Evolutionary conservation across 305 asterid genomes (phyloP).

Genomic region (Withania somnifera): DNA sequence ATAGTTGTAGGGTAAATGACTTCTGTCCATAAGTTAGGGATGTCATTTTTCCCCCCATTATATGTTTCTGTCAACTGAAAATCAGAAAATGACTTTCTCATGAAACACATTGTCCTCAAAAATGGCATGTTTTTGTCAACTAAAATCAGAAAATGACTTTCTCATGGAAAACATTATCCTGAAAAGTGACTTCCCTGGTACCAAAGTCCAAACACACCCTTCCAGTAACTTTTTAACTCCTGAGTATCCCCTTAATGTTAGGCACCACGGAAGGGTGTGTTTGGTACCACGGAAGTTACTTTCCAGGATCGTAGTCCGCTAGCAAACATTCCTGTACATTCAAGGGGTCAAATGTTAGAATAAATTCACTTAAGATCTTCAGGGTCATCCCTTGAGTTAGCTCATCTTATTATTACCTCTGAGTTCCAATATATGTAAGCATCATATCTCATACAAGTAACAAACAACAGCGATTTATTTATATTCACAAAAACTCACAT

Average conservation of each 20-base stretch:
- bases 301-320: background rate
- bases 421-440: background rate
- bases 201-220: background rate
- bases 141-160: too few species aligned
- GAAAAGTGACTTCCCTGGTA: background rate
- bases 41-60: background rate
- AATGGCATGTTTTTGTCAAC: too few species aligned
- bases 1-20: background rate
- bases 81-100: background rate
- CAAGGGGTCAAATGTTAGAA: background rate
- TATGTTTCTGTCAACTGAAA: background rate
- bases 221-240: background rate
- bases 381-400: background rate
- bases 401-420: background rate
- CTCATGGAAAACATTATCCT: too few species aligned
- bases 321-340: background rate
- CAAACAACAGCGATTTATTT: background rate
- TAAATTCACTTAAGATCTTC: background rate
- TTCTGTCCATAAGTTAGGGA: background rate
- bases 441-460: background rate
- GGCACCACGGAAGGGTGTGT: too few species aligned
- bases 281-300: too few species aligned
- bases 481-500: constrained; percentile 35
- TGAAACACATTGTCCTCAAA: too few species aligned
- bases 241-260: background rate